phyloP scores from a whole-genome alignment of 179 eudicot species.

The Nepenthes alata region DNA sequence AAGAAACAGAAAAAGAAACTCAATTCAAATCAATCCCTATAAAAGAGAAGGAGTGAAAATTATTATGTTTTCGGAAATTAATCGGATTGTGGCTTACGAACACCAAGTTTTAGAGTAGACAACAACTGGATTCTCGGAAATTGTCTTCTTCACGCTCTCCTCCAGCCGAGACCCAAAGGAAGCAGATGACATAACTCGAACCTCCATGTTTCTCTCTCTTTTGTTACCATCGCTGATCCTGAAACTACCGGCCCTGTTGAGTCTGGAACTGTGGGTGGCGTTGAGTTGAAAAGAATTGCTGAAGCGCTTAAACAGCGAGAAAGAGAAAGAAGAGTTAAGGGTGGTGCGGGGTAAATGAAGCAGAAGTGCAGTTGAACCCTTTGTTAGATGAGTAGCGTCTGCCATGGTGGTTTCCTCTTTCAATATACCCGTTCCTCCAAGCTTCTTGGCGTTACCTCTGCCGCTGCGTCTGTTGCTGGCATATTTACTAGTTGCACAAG shows the following conservation, averaged over 20 bases:
- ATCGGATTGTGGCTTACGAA: slow-evolving; percentile 41
- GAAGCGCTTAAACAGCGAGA: slow-evolving; percentile 1
- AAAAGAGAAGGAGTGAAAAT: neutral
- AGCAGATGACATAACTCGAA: slow-evolving; percentile 20
- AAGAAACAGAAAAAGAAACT: neutral
- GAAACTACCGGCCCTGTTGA: neutral
- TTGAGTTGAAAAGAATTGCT: slow-evolving; percentile 3
- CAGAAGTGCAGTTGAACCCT: slow-evolving; percentile 9
- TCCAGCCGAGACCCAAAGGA: slow-evolving; percentile 70
- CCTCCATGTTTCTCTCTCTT: neutral
- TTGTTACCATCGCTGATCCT: neutral
- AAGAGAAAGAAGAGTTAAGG: slow-evolving; percentile 4
- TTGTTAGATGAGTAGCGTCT: slow-evolving; percentile 14
- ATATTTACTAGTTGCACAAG: too few species aligned
- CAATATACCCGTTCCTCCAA: too few species aligned
- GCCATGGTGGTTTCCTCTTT: slow-evolving; percentile 16
- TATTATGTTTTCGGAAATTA: neutral
- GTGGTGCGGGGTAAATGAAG: slow-evolving; percentile 7
- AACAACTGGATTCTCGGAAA: slow-evolving; percentile 69
- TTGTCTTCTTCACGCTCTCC: slow-evolving; percentile 57
- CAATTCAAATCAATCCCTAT: slow-evolving; percentile 5
- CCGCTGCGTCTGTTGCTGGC: too few species aligned
- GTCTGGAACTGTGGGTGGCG: neutral
- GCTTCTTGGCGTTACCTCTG: too few species aligned
- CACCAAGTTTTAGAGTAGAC: slow-evolving; percentile 93